Percentiles rank a stretch among this genome's conserved stretches.
phyloP scores from a whole-genome alignment of 192 early-diverging fungal genomes.

The Lunasporangiospora selenospora region DNA sequence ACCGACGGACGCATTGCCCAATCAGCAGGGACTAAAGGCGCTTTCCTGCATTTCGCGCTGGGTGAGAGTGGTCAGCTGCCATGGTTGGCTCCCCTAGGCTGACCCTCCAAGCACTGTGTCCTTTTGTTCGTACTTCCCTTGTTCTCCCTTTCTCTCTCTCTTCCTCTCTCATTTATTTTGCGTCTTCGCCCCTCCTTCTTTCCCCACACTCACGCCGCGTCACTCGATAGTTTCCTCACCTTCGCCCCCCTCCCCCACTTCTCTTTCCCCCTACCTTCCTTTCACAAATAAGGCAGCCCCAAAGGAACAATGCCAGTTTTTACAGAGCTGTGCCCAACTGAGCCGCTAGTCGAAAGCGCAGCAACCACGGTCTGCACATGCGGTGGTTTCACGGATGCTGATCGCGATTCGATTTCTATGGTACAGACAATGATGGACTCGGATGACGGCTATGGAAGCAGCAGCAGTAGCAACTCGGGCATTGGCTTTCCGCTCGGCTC shows the following conservation, averaged over 20 bases:
- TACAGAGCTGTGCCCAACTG: slow-evolving; percentile 18
- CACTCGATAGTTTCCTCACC: background rate
- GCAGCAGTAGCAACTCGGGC: background rate
- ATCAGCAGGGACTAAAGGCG: too few relatives aligned
- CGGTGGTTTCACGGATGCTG: slow-evolving; percentile 7
- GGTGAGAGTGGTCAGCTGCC: too few relatives aligned
- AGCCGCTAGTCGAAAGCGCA: background rate
- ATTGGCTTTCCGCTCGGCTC: background rate
- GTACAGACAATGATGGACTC: background rate
- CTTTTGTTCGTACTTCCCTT: slow-evolving; percentile 2
- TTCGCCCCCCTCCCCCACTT: background rate
- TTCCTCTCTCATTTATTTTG: slow-evolving; percentile 2
- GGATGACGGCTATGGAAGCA: background rate
- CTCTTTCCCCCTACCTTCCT: background rate
- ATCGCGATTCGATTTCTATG: too few relatives aligned
- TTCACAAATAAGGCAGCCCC: background rate
- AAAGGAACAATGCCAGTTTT: slow-evolving; percentile 28
- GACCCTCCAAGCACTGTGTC: too few relatives aligned
- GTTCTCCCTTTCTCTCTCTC: slow-evolving; percentile 12
- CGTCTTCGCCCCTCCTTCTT: background rate
- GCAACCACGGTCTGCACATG: slow-evolving; percentile 21
- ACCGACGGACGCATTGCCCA: too few relatives aligned
- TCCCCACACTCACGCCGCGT: background rate
- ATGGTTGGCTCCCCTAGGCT: too few relatives aligned
- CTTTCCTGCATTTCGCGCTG: too few relatives aligned